These are phyloP conservation scores for Vaccinium corymbosum DNA, from an alignment of 148 eudicot species.

Conservation along the genomic window DNA sequence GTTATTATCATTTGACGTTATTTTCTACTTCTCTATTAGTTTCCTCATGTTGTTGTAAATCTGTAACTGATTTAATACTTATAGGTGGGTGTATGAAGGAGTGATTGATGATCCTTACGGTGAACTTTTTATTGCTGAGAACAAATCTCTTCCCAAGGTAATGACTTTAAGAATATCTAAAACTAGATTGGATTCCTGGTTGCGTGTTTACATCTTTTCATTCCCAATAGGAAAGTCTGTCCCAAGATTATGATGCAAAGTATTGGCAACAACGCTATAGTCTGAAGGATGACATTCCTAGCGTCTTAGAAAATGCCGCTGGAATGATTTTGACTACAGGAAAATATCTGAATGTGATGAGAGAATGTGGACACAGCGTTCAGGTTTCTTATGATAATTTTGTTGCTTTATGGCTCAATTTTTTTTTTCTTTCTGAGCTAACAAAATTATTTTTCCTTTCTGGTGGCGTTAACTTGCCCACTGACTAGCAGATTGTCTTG, in stretches of 20 bases:
- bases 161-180: conserved; percentile 15
- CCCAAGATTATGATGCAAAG: conserved; percentile 88
- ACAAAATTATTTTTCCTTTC: not conserved
- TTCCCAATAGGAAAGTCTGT: conserved; percentile 76
- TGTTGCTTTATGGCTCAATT: conserved; percentile 12
- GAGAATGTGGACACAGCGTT: conserved; percentile 96
- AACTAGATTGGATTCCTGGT: conserved; percentile 10
- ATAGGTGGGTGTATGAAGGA: conserved; percentile 98
- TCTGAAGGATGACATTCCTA: conserved; percentile 89
- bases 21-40: not conserved
- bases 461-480: conserved; percentile 7
- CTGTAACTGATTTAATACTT: conserved; percentile 13
- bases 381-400: conserved; percentile 47
- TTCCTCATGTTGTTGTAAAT: not conserved
- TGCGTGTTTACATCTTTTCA: conserved; percentile 15
- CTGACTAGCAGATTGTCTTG: conserved; percentile 26
- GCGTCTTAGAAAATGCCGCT: conserved; percentile 86
- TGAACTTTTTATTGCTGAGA: conserved; percentile 93
- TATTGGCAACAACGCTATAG: conserved; percentile 95
- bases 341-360: conserved; percentile 94
- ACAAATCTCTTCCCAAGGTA: conserved; percentile 91
- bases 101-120: conserved; percentile 96
- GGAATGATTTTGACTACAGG: conserved; percentile 94
- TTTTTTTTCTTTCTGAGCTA: conserved; percentile 6
- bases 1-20: not conserved